Evolutionary conservation across 2,329 filamentous ascomycete species (phyloP).

Genomic region (Aspergillus tamarii): DNA sequence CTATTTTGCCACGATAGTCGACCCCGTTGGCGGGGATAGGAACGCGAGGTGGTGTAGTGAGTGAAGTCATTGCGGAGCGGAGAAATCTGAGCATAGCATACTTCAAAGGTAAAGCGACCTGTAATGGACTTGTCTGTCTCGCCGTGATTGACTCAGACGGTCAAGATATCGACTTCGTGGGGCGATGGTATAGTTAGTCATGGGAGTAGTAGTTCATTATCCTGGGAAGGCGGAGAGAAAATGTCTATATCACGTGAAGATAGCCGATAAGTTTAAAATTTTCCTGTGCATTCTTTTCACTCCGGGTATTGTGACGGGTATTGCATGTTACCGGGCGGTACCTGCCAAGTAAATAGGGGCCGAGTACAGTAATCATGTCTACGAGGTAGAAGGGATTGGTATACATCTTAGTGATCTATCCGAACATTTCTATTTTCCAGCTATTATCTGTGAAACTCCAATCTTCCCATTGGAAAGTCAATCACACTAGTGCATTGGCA

Average conservation of each 20-base stretch:
- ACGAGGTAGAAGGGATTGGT: not conserved
- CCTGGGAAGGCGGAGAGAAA: conserved; percentile 16
- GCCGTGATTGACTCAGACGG: not conserved
- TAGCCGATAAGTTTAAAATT: conserved; percentile 21
- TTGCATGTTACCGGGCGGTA: conserved; percentile 4
- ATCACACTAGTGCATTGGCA: not conserved
- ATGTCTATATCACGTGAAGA: conserved; percentile 28
- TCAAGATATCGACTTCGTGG: not conserved
- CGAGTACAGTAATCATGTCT: not conserved
- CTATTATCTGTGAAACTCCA: not conserved
- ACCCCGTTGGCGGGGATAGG: conserved; percentile 86
- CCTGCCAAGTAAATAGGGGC: conserved; percentile 11
- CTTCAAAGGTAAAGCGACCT: conserved; percentile 2
- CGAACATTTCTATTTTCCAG: not conserved
- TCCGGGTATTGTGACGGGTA: not conserved
- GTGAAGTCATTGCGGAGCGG: conserved; percentile 59
- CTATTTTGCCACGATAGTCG: conserved; percentile 90
- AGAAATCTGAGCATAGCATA: conserved; percentile 48
- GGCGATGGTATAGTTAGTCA: conserved; percentile 3
- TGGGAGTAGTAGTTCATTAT: conserved; percentile 1
- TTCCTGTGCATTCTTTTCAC: conserved; percentile 1
- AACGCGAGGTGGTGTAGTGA: conserved; percentile 62
- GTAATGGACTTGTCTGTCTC: not conserved
- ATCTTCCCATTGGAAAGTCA: not conserved
- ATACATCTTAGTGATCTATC: not conserved